Base-by-base conservation (phyloP, 148 eudicot genomes). In the Euryodendron excelsum region DNA sequence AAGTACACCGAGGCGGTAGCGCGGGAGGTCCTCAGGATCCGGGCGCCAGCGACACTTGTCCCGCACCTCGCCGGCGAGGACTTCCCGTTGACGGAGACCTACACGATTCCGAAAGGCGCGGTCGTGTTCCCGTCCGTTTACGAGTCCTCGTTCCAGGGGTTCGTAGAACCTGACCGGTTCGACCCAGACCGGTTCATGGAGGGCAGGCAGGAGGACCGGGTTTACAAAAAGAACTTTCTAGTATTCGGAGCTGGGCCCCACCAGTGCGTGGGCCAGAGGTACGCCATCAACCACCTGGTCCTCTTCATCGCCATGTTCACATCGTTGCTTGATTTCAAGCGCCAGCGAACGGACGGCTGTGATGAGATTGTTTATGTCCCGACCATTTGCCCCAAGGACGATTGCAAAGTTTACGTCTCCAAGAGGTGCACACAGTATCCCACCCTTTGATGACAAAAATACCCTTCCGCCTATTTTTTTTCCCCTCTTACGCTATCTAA, bases 121-220 rank as follows among this genome's bases (percentile, higher is more conserved):
- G 84, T 94, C 0, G 97, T 94, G 13, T 94, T 94, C 74, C 98
- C 98, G 0, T 94, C 98, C 0, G 91, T 88, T 2, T 91, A 80
- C 76, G 98, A 94, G 83, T 92, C 98, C 0, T 90, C 95, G 0
- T 92, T 94, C 15, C 98, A 94, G 58, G 98, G 98, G 37, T 94
- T 92, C 27, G 58, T 79, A 0, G 89, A 94, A 5, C 83, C 98
- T 75, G 79, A 88, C 9, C 84, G 79, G 82, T 94, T 66, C 78
- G 5, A 80, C 72, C 2, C 44, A 6, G 44, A 39, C 44, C 44
- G 6, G 44, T 39, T 39, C 44, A 39, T 39, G 44, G 44, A 39
- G 44, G 2, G 6, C 3, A 39, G 44, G 44, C 44, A 39, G 6
- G 44, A 39, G 44, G 44, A 39, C 44, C 44, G 44, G 44, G 44